Evolutionary conservation across 2,329 filamentous ascomycete genomes (phyloP), one percentile per base, ranked within the genome.

Genomic region (Alternaria infectoria): DNA sequence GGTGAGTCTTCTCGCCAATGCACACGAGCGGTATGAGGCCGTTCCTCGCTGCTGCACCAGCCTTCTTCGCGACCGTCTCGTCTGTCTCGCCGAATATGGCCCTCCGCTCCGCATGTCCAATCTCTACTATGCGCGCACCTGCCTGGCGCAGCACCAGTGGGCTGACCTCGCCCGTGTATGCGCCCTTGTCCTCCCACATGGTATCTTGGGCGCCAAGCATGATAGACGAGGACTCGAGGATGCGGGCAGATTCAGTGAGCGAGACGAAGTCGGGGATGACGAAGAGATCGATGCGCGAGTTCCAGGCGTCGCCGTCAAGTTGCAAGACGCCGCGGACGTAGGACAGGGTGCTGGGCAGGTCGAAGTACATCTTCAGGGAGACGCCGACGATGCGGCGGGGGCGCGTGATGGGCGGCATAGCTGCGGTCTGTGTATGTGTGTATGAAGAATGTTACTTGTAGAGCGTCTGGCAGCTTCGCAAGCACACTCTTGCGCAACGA

Each of bases 281-380:
- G 79, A 93, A 93, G 69, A 95, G 84, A 78, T 93, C 89, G 64
- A 92, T 79, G 54, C 86, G 82, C 28, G 85, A 79, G 69, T 74
- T 87, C 81, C 79, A 78, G 19, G 83, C 82, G 74, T 90, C 90
- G 59, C 83, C 74, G 49, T 85, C 80, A 57, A 85, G 78, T 13
- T 79, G 69, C 49, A 79, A 72, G 51, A 84, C 77, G 59, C 79
- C 79, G 54, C 80, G 76, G 59, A 83, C 74, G 74, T 85, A 84
- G 51, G 76, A 83, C 75, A 77, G 81, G 1, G 91, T 93, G 64
- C 85, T 84, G 11, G 86, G 80, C 9, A 90, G 86, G 65, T 89
- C 87, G 81, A 94, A 94, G 85, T 94, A 93, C 88, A 93, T 91
- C 74, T 93, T 93, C 43, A 91, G 88, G 50, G 89, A 91, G 67